A percentile compares a stretch with the other conserved stretches of the same genome.
These are phyloP conservation scores for Quillaja saponaria DNA, from an alignment of 306 rosid species.

Conservation along the genomic window DNA sequence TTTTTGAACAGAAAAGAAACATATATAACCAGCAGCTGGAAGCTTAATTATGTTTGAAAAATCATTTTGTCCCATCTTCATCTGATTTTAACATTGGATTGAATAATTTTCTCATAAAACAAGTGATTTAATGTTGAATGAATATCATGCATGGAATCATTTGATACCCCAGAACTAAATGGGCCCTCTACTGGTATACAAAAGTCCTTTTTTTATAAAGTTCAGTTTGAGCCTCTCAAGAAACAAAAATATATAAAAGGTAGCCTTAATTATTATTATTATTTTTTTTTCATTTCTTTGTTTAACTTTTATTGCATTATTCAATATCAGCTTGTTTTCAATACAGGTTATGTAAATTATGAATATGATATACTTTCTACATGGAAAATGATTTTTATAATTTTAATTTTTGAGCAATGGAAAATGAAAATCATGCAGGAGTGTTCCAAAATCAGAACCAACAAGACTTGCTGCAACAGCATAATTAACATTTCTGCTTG, in stretches of 20 bases:
- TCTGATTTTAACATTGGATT: too few relatives aligned
- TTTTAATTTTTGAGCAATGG: neutral
- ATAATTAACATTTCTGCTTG: neutral
- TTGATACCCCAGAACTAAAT: slow-evolving; percentile 3
- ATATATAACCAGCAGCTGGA: too few relatives aligned
- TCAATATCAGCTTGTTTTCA: too few relatives aligned
- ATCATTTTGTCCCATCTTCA: too few relatives aligned
- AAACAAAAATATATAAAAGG: neutral
- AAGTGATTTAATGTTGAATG: neutral
- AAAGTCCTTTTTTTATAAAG: neutral
- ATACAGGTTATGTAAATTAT: too few relatives aligned
- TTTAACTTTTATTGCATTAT: neutral
- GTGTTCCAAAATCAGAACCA: neutral
- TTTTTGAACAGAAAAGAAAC: too few relatives aligned
- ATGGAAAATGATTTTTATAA: too few relatives aligned
- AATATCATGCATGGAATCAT: neutral
- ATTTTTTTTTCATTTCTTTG: neutral
- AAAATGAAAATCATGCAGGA: neutral
- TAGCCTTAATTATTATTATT: neutral
- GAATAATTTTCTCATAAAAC: neutral
- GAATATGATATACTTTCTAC: too few relatives aligned
- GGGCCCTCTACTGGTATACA: neutral
- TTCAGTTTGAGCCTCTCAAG: slow-evolving; percentile 8
- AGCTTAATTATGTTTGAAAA: too few relatives aligned
- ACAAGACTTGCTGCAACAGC: too few relatives aligned